Evolutionary conservation across 2,329 filamentous ascomycete genomes (phyloP).

Genomic region (Epichloe typhina): DNA sequence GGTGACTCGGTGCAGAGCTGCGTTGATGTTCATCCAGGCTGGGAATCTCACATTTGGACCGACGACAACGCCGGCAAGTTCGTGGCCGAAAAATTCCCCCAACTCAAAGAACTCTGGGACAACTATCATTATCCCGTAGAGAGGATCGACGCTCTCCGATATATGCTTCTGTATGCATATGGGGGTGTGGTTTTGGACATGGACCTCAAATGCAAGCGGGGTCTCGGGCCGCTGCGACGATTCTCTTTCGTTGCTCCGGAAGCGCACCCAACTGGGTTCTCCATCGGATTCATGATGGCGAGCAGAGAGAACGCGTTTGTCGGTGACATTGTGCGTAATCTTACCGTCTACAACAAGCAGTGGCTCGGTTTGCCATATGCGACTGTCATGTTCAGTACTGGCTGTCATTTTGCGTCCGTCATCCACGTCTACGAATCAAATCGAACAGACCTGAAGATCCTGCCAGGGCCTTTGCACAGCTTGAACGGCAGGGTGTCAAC

Average conservation of each 20-base stretch:
- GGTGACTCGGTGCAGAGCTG: constrained; percentile 18
- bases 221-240: constrained; percentile 24
- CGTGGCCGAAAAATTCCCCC: constrained; percentile 10
- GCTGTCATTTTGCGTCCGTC: constrained; percentile 27
- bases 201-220: constrained; percentile 23
- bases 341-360: constrained; percentile 21
- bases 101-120: constrained; percentile 22
- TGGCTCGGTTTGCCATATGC: constrained; percentile 27
- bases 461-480: constrained; percentile 24
- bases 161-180: constrained; percentile 28
- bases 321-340: constrained; percentile 18
- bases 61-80: constrained; percentile 10
- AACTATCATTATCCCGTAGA: constrained; percentile 57
- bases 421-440: constrained; percentile 24
- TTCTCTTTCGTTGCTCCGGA: constrained; percentile 28
- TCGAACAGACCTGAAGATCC: constrained; percentile 21
- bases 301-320: constrained; percentile 21
- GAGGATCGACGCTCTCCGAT: constrained; percentile 56
- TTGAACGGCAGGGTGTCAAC: constrained; percentile 26
- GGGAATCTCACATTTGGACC: constrained; percentile 16
- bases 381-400: constrained; percentile 30
- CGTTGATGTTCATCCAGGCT: constrained; percentile 20
- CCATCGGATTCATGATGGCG: constrained; percentile 29
- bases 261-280: constrained; percentile 26
- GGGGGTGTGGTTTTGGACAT: constrained; percentile 16